Evolutionary conservation across 176 grass and related monocot genomes (phyloP), one percentile per base, ranked within the genome.

Genomic region (Oryza glumipatula): DNA sequence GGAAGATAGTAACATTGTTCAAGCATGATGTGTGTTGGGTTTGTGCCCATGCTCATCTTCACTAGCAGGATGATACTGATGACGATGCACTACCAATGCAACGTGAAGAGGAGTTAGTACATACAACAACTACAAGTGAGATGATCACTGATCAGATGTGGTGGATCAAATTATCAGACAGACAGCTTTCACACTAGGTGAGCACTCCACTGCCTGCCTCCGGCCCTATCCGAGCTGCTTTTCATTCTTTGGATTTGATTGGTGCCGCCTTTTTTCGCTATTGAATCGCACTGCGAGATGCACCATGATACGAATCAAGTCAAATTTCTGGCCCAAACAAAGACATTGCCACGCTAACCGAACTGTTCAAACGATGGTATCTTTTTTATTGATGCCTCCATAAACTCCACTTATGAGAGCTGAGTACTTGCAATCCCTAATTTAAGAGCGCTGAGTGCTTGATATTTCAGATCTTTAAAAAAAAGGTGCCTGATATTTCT

Each of bases 101-200:
- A 35, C 70, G 24, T 11, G 26, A 3, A 1, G 10, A 33, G 22
- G 1, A 15, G 26, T 32, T 49, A 49, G 12, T 52, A 52, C 49
- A 52, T 52, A 17, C 9, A 10, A 44, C 9, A 10, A 44, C 43
- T 15, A 49, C 56, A 32, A 17, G 46, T 11, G 1, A 39, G 16
- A 47, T 58, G 54, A 58, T 58, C 54, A 21, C 54, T 75, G 39
- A 67, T 78, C 68, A 74, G 45, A 75, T 65, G 85, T 69, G 61
- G 41, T 75, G 87, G 61, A 88, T 84, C 60, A 79, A 1, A 58
- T n/a, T 2, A 58, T 58, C 54, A 58, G 60, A 28, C 36, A 39
- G 35, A 72, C 17, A 76, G 69, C 76, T 84, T 79, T 80, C 70
- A 80, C 76, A 51, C 70, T 52, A 85, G 87, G 76, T 76, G 82